A percentile compares a stretch with the other conserved stretches of the same genome.
Conservation (phyloP, 495 filamentous ascomycete genomes). For the Neurospora sp. region DNA sequence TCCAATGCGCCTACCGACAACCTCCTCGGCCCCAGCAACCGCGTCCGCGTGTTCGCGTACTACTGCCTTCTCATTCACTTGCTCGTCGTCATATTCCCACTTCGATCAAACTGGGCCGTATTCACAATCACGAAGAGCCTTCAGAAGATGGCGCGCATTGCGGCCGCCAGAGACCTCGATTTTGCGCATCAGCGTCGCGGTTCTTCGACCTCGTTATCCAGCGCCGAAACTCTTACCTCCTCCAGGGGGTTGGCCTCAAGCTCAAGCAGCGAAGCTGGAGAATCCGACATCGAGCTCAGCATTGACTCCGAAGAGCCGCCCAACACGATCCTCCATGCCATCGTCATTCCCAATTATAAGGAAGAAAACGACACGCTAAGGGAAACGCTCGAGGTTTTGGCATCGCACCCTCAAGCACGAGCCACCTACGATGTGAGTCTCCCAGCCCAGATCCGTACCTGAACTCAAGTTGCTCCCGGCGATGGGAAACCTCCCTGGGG, state of each 20-base stretch:
- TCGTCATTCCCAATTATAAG: conserved; percentile 61
- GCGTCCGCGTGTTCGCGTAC: conserved; percentile 36
- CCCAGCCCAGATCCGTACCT: neutral
- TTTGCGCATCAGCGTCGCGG: conserved; percentile 34
- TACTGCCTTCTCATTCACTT: conserved; percentile 46
- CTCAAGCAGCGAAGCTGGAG: conserved; percentile 38
- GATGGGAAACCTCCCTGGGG: neutral
- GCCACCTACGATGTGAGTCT: conserved; percentile 54
- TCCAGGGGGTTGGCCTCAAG: conserved; percentile 34
- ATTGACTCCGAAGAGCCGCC: conserved; percentile 27
- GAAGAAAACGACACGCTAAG: conserved; percentile 54
- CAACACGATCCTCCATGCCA: conserved; percentile 46
- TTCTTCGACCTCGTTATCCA: conserved; percentile 40
- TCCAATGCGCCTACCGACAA: conserved; percentile 21
- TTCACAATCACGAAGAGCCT: conserved; percentile 35
- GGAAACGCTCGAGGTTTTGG: conserved; percentile 56
- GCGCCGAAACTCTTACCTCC: conserved; percentile 40
- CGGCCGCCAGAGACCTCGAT: conserved; percentile 31
- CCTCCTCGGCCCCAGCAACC: conserved; percentile 22
- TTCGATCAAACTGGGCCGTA: conserved; percentile 43
- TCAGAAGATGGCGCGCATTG: conserved; percentile 29
- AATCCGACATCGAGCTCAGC: conserved; percentile 30
- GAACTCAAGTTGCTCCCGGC: neutral
- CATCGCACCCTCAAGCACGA: conserved; percentile 51
- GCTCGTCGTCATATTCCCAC: conserved; percentile 41